Base-by-base conservation (phyloP, 2,329 filamentous ascomycete species). In the Diaporthe sp. region DNA sequence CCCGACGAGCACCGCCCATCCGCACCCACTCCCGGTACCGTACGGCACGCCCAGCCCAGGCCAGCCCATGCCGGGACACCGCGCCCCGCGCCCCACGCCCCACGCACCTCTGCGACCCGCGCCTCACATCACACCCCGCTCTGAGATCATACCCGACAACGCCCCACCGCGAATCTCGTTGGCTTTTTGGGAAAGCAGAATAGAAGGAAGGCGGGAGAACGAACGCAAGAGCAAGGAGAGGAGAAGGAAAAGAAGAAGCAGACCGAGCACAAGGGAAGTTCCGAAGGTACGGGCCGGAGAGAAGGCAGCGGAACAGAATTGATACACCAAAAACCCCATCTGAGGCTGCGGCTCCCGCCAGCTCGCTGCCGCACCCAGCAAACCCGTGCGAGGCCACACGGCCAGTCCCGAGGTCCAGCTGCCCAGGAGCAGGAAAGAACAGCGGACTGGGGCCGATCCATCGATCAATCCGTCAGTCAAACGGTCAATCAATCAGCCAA, bases 91-190 rank as follows among this genome's bases (percentile, higher is more conserved):
- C 58, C 58, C 71, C 71, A 53, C 71, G 58, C 71, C 57, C 71
- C 71, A 57, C 58, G 17, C 20, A 44, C 61, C 71, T 42, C 42
- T 70, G 61, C 44, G 44, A 71, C 65, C 71, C 58, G 65, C 65
- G 61, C 71, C 34, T 63, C 71, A 34, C 49, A 63, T 42, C 51
- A 63, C 61, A 71, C 76, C 76, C 76, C 73, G 73, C 76, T 73
- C 73, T 75, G 73, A 75, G 73, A 73, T 75, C 73, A 75, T 71
- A 44, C 74, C 57, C 51, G 55, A 70, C 60, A 31, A 60, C 15
- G 47, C 70, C 73, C 73, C 57, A 71, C 70, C 7, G 39, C 73
- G 57, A 73, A 72, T 57, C 47, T 72, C 55, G 67, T 51, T 42
- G 37, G 58, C 34, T 37, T 47, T 53, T 61, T 47, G 58, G 57